Evolutionary conservation across 768 basidiomycete genomes (phyloP), one percentile per base, ranked within the genome.

Genomic region (Hygrophorus russula): DNA sequence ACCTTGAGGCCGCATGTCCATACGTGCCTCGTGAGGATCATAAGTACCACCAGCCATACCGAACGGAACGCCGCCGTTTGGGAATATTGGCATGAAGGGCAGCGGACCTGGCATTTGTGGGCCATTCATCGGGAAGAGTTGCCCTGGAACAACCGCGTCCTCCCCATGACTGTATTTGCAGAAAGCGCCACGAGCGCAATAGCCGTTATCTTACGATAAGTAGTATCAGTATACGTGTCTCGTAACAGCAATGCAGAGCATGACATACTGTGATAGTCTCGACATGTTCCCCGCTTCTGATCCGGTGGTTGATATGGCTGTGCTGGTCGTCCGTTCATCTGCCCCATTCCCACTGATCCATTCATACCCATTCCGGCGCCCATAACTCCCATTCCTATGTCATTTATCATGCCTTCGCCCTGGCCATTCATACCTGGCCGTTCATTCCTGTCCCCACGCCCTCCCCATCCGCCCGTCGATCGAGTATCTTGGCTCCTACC

Each of bases 131-230:
- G 75, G 68, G 52, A 79, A 83, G 24, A 88, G 57, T 49, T 78
- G 80, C 0, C 72, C 74, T 0, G 84, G 87, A 7, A 86, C 67
- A 39, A 87, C 78, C 24, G 88, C 85, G 56, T 93, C 88, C 1
- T 89, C 87, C 30, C 87, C 90, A 53, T 98, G 93, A 47, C 86
- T 90, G 62, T 78, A 97, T 57, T 89, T 91, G 71, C 93, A 98
- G 47, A 74, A 73, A 14, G 75, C 80, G 37, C 93, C 93, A 27
- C 91, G 78, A 32, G 86, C 76, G 53, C 93, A 98, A 63, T 81
- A 96, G 1, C 93, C 93, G 46, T 80, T 80, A 56, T 93, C 93
- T 97, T 51, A 6, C 39, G 47, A 44, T 14, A 44, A 42, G 44
- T 46, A 43, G 34, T 11, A 33, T 34, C 19, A 49, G 34, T 42